Conservation (phyloP, 2,329 filamentous ascomycete species). For the Rhynchosporium agropyri region DNA sequence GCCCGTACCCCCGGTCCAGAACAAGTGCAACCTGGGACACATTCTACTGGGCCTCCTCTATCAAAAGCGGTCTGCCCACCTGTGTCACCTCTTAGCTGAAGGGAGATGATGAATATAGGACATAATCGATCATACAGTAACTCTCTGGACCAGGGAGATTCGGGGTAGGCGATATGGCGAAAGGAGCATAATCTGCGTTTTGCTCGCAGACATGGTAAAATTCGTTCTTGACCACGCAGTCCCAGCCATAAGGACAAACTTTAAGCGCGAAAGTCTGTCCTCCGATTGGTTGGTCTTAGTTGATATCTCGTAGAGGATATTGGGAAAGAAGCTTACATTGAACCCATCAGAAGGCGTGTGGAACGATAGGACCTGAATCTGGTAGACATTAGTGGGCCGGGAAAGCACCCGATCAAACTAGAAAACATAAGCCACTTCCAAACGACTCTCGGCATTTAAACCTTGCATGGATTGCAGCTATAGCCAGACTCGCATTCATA, state of each 20-base stretch:
- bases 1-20: neutral
- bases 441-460: neutral
- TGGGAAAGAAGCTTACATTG: neutral
- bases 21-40: neutral
- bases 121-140: neutral
- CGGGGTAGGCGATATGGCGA: neutral
- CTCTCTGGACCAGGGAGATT: neutral
- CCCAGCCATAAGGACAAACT: neutral
- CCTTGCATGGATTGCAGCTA: neutral
- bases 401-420: neutral
- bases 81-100: neutral
- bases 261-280: neutral
- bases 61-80: neutral
- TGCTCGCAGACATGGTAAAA: neutral
- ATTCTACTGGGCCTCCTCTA: neutral
- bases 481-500: neutral
- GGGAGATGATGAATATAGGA: too few species aligned
- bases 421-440: too few species aligned
- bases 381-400: neutral
- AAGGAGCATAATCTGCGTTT: neutral
- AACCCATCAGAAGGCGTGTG: constrained; percentile 1
- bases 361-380: neutral
- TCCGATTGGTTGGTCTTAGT: neutral
- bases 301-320: too few species aligned
- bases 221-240: neutral